Base-by-base conservation (phyloP, 345 rosid genomes). In the Hibiscus mutabilis region DNA sequence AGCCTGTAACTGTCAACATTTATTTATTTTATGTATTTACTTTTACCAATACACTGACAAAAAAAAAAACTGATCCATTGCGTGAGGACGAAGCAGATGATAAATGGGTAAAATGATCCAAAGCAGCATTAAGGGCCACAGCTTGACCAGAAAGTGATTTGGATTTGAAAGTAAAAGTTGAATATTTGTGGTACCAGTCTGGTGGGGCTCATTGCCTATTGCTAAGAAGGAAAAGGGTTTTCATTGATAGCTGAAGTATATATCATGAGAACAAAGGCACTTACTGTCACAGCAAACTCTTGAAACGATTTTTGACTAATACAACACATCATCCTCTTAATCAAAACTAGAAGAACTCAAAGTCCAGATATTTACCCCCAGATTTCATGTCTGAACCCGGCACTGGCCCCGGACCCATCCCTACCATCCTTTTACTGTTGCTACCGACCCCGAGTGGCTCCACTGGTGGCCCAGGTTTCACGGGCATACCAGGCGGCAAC, bases 311-410 rank as follows among this genome's bases (percentile, higher is more conserved):
- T 40, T 49, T 16, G 53, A 66, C 72, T 69, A 60, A 57, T 24
- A 9, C 61, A 57, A 57, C 61, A 57, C 33, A 66, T 55, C 66
- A 66, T 73, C 47, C 73, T 60, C 57, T 75, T 51, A 61, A 21
- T 46, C 44, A 40, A 52, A 67, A 68, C 83, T 89, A 94, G 74
- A 92, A 95, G 82, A 95, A 95, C 88, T 95, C 97, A 8, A 95
- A 95, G 84, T 95, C 97, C 72, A 95, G 90, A 85, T 79, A 95
- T 82, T 92, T 90, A 82, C 97, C 99, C 11, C 86, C 97, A 25
- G 97, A 73, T 78, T 85, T 94, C 78, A 84, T 61, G 24, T 89
- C 98, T 40, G 87, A 72, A 40, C 84, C 60, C 70, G 72, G 5
- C 61, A 1, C 53, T 0, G 53, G 5, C 53, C 18, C 53, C 18